These are phyloP conservation scores for Ganoderma sinense DNA, from an alignment of 1,284 basidiomycete species.

Conservation along the genomic window DNA sequence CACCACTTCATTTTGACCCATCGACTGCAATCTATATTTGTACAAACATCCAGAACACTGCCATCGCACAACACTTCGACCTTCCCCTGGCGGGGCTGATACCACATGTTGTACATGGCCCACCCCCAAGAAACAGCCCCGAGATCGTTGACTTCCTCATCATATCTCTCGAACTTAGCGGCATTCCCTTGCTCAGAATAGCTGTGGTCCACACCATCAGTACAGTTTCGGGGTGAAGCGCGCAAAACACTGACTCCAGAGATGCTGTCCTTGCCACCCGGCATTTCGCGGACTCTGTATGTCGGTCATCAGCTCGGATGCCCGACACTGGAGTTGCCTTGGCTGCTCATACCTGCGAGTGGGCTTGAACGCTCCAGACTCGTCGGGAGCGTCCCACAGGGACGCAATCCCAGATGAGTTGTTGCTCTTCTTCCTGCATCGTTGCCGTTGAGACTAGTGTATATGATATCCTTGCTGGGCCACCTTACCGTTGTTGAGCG, in stretches of 20 bases:
- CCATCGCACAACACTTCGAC: background rate
- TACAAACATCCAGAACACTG: background rate
- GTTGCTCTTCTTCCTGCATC: slow-evolving; percentile 17
- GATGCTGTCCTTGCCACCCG: slow-evolving; percentile 70
- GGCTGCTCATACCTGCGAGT: slow-evolving; percentile 60
- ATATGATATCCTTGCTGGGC: background rate
- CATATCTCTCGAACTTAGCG: background rate
- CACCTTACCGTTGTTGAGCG: background rate
- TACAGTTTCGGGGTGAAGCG: no score
- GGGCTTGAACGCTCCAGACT: slow-evolving; percentile 60
- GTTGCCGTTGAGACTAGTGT: background rate
- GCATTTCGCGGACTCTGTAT: slow-evolving; percentile 41
- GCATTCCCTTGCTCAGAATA: background rate
- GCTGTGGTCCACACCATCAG: background rate
- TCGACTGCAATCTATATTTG: background rate
- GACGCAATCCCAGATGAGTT: slow-evolving; percentile 9
- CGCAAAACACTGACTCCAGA: slow-evolving; percentile 46
- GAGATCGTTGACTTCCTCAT: background rate
- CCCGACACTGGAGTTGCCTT: background rate
- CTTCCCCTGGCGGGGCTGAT: background rate
- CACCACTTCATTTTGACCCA: slow-evolving; percentile 52
- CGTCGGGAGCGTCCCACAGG: slow-evolving; percentile 55
- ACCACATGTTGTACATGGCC: background rate
- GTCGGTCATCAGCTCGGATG: background rate
- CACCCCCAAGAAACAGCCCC: background rate